phyloP scores from a whole-genome alignment of 2,329 filamentous ascomycete genomes.

The Neofusicoccum sp. region DNA sequence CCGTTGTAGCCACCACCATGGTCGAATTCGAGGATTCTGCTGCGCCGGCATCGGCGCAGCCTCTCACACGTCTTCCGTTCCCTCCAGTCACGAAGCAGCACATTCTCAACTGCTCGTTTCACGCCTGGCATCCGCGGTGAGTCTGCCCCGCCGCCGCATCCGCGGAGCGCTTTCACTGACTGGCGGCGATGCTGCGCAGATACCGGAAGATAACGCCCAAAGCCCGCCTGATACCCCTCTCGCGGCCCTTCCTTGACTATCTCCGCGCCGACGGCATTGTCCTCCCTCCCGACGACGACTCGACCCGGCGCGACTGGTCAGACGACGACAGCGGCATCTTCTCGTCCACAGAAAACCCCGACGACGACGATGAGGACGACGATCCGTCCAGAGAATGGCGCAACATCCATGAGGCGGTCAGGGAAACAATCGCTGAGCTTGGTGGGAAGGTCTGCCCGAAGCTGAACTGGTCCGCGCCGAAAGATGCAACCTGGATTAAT shows the following conservation, averaged over 20 bases:
- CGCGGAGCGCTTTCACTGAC: not conserved
- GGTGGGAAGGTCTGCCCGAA: conserved; percentile 89
- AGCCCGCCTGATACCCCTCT: conserved; percentile 79
- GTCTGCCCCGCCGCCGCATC: not conserved
- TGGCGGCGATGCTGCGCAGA: conserved; percentile 43
- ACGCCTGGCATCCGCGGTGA: conserved; percentile 83
- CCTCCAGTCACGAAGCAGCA: conserved; percentile 83
- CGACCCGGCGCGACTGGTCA: conserved; percentile 42
- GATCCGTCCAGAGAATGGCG: conserved; percentile 66
- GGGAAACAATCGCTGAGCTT: conserved; percentile 74
- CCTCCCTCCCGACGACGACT: conserved; percentile 69
- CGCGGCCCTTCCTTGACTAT: conserved; percentile 77
- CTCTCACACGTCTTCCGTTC: conserved; percentile 62
- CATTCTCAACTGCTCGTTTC: conserved; percentile 92
- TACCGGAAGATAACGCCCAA: conserved; percentile 83
- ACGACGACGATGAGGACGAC: conserved; percentile 59
- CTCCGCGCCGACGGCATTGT: conserved; percentile 91
- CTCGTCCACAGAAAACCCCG: conserved; percentile 46
- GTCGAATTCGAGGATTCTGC: not conserved
- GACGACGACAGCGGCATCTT: conserved; percentile 57
- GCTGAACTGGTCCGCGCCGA: conserved; percentile 95
- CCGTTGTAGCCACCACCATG: not conserved
- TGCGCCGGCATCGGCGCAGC: not conserved
- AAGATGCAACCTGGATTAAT: conserved; percentile 92
- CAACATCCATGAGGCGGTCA: conserved; percentile 76